phyloP scores from a whole-genome alignment of 2,329 filamentous ascomycete species.

The Helicocarpus griseus region DNA sequence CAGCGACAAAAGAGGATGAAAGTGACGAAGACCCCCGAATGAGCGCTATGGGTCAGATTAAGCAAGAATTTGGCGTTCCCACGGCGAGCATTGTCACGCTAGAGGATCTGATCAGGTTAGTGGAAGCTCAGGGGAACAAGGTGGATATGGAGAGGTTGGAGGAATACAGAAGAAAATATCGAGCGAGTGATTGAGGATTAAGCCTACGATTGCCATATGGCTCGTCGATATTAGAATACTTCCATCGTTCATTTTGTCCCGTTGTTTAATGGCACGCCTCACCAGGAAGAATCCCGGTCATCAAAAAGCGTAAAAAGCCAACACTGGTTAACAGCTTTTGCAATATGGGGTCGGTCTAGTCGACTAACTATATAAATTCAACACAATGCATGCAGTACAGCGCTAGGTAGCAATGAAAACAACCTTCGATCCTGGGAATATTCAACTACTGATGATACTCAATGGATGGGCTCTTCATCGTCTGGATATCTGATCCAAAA shows the following conservation, averaged over 20 bases:
- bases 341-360: not conserved
- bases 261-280: not conserved
- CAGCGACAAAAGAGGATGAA: conserved; percentile 67
- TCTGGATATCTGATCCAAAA: too few species aligned
- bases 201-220: not conserved
- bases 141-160: conserved; percentile 58
- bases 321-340: not conserved
- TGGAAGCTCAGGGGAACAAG: conserved; percentile 52
- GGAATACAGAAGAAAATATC: conserved; percentile 54
- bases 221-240: not conserved
- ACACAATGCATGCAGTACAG: too few species aligned
- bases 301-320: too few species aligned
- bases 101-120: conserved; percentile 67
- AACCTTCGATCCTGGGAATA: too few species aligned
- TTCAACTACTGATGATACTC: too few species aligned
- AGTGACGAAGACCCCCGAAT: conserved; percentile 59
- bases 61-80: conserved; percentile 28
- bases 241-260: not conserved
- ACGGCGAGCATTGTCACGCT: conserved; percentile 49
- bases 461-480: too few species aligned
- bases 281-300: too few species aligned
- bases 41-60: conserved; percentile 4
- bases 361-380: too few species aligned
- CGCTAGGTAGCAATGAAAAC: too few species aligned
- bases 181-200: conserved; percentile 17